phyloP scores from a whole-genome alignment of 2,329 filamentous ascomycete genomes.

The Esteya vermicola region DNA sequence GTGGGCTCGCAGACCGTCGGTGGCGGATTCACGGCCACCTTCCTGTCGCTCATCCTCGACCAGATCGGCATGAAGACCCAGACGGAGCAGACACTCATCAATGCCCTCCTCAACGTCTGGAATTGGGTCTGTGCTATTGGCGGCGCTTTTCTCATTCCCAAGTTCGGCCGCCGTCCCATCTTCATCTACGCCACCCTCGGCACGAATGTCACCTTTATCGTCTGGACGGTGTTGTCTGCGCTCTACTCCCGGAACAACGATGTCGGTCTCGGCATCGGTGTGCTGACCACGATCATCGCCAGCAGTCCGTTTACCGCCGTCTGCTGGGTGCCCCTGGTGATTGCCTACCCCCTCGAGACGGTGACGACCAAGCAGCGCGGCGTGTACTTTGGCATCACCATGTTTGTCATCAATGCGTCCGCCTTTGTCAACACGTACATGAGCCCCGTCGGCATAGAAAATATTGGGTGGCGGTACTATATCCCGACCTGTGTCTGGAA shows the following conservation, averaged over 20 bases:
- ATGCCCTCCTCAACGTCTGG: constrained; percentile 14
- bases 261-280: no score
- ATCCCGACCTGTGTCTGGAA: not conserved
- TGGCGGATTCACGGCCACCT: not conserved
- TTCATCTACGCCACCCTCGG: no score
- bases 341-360: constrained; percentile 24
- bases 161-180: not conserved
- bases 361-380: constrained; percentile 22
- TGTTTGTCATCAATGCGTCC: constrained; percentile 22
- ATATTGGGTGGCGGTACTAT: constrained; percentile 24
- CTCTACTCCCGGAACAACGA: no score
- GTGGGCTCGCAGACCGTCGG: constrained; percentile 1
- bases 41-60: not conserved
- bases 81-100: not conserved
- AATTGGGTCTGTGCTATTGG: constrained; percentile 8
- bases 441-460: constrained; percentile 25
- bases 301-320: constrained; percentile 8
- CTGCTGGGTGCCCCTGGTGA: constrained; percentile 19
- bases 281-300: no score
- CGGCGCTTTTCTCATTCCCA: not conserved
- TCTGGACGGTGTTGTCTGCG: no score
- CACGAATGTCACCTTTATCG: no score
- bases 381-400: constrained; percentile 24
- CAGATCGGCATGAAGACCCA: not conserved
- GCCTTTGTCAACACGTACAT: constrained; percentile 34